phyloP scores from a whole-genome alignment of 768 basidiomycete species.

The Asterophora lycoperdoides region DNA sequence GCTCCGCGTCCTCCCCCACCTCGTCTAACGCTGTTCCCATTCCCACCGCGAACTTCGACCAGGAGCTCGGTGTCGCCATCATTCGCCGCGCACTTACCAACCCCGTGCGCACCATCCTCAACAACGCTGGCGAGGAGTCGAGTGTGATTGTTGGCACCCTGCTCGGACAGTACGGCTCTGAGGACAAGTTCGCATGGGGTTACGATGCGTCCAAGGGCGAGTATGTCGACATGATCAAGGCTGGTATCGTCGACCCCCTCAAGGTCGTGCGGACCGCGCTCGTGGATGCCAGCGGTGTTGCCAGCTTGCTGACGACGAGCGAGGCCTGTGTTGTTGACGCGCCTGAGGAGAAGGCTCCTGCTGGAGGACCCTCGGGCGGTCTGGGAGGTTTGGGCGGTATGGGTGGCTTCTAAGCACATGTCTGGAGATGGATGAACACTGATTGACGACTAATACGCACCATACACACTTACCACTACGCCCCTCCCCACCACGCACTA shows the following conservation, averaged over 20 bases:
- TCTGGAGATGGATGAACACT: background rate
- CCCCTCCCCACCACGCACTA: conserved; percentile 5
- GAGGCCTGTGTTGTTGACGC: conserved; percentile 92
- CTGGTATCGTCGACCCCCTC: conserved; percentile 92
- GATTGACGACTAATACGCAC: background rate
- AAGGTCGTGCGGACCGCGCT: conserved; percentile 95
- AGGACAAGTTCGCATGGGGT: conserved; percentile 81
- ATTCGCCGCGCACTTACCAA: conserved; percentile 81
- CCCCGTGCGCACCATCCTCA: conserved; percentile 84
- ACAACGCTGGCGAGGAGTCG: conserved; percentile 93
- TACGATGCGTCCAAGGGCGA: conserved; percentile 92
- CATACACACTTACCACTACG: conserved; percentile 6
- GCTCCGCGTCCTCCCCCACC: conserved; percentile 46
- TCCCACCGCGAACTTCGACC: conserved; percentile 89
- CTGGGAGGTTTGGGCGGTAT: conserved; percentile 40
- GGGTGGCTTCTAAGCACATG: conserved; percentile 30
- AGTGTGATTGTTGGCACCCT: conserved; percentile 90
- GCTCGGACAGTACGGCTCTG: conserved; percentile 56
- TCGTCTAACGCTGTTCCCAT: conserved; percentile 63
- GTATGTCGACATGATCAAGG: conserved; percentile 92
- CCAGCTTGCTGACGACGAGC: conserved; percentile 86
- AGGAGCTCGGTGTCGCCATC: conserved; percentile 92
- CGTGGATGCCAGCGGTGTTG: conserved; percentile 91
- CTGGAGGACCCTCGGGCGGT: conserved; percentile 44
- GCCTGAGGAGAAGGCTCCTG: conserved; percentile 68